Conservation (phyloP, 495 filamentous ascomycete species). For the Aspergillus affinis region DNA sequence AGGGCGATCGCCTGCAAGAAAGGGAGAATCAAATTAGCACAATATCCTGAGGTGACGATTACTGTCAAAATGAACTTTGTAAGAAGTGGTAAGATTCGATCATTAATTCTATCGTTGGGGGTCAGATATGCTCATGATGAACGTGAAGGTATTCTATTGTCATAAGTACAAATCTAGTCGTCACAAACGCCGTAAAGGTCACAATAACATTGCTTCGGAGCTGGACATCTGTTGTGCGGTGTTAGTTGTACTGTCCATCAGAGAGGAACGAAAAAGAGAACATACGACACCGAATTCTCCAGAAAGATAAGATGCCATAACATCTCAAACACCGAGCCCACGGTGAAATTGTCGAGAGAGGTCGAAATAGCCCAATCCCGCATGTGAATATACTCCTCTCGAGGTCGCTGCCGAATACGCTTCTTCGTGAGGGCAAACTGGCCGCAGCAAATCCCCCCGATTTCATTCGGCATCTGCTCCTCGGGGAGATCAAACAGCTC, state of each 20-base stretch:
- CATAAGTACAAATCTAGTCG: neutral
- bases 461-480: conserved; percentile 31
- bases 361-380: conserved; percentile 57
- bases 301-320: conserved; percentile 61
- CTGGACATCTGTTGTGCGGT: conserved; percentile 7
- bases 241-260: neutral
- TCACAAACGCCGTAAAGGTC: conserved; percentile 13
- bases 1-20: too few species aligned
- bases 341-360: conserved; percentile 43
- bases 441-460: conserved; percentile 53
- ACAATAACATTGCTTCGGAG: conserved; percentile 14
- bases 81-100: neutral
- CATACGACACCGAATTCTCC: conserved; percentile 9
- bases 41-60: too few species aligned
- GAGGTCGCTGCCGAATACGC: conserved; percentile 39
- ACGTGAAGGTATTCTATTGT: neutral
- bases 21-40: too few species aligned
- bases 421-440: conserved; percentile 62
- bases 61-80: neutral
- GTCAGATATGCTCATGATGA: neutral
- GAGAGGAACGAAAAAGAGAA: neutral
- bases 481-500: conserved; percentile 28
- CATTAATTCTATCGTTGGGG: neutral
- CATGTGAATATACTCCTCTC: conserved; percentile 49
- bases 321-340: conserved; percentile 61